Evolutionary conservation across 1,284 basidiomycete genomes (phyloP), one percentile per base, ranked within the genome.

Genomic region (Heterobasidion irregulare): DNA sequence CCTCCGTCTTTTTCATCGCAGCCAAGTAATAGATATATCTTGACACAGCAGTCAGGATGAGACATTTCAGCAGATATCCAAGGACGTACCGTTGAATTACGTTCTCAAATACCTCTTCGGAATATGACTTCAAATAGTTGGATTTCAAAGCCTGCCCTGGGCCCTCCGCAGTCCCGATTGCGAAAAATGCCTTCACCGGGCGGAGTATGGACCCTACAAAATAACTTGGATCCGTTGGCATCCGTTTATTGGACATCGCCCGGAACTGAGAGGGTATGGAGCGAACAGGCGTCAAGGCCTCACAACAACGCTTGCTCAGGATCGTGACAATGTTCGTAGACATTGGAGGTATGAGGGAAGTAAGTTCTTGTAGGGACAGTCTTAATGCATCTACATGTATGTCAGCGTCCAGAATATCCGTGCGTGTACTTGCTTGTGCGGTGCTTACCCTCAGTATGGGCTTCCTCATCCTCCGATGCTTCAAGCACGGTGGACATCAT

Each of bases 1-100:
- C 92, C 64, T 97, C 92, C 1, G 90, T 91, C 73, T 95, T 95
- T 68, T 85, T 89, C 76, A 95, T 93, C 6, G 84, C 83, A 5
- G 83, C 77, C 32, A 97, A 75, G 63, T 91, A 82, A 56, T 75
- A 75, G 7, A 81, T 77, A 62, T 89, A 89, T 63, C 85, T 87
- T 41, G 2, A 49, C 2, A 34, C 10, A 19, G 38, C 38, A 36
- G 7, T 36, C 49, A 50, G 47, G 26, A 26, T 3, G 26, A 26
- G 26, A 26, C 2, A 26, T 2, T 26, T 26, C 26, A 26, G 26
- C 26, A 26, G 2, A 26, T 26, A 26, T 26, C 26, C 32, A 52
- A 36, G 19, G 13, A 58, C 69, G 56, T 60, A 89, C 87, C 82
- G 81, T 59, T 80, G 78, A 12, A 84, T 82, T 41, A 94, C 85